Evolutionary conservation across 2,329 filamentous ascomycete genomes (phyloP).

Genomic region (Verticillium dahliae): DNA sequence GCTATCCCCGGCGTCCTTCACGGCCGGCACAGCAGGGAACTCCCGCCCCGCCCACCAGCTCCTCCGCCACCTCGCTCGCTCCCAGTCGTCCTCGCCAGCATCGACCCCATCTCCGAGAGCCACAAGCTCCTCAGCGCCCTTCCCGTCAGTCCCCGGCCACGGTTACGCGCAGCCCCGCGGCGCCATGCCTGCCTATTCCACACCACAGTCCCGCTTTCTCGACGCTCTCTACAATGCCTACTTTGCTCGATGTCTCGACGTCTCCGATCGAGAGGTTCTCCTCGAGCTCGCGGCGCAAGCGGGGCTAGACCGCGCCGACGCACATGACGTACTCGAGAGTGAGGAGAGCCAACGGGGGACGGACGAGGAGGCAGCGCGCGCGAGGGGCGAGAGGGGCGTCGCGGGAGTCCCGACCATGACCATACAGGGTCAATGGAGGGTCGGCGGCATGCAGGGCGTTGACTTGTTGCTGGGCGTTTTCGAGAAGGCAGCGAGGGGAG

Average conservation of each 20-base stretch:
- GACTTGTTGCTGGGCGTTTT: conserved; percentile 62
- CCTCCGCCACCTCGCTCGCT: conserved; percentile 31
- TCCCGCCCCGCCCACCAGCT: conserved; percentile 40
- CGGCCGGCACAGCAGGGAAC: conserved; percentile 32
- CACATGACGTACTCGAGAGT: conserved; percentile 16
- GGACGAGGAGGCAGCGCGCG: conserved; percentile 23
- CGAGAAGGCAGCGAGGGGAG: conserved; percentile 30
- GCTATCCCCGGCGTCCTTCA: neutral
- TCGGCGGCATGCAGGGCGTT: conserved; percentile 66
- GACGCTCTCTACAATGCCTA: conserved; percentile 33
- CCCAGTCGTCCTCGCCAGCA: neutral
- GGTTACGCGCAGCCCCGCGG: conserved; percentile 1
- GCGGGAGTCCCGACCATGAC: conserved; percentile 69
- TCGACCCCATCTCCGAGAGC: neutral
- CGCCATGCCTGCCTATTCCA: conserved; percentile 12
- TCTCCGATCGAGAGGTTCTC: conserved; percentile 33
- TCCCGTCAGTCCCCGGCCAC: conserved; percentile 13
- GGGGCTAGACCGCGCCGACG: conserved; percentile 18
- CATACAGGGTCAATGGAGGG: conserved; percentile 59
- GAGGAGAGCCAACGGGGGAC: conserved; percentile 15
- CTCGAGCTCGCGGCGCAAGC: conserved; percentile 23
- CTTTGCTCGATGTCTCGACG: conserved; percentile 33
- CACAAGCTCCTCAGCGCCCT: conserved; percentile 9
- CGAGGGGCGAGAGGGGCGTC: conserved; percentile 27
- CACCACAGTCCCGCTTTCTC: conserved; percentile 31